Conservation (phyloP, 2,329 filamentous ascomycete genomes). For the Fusarium ambrosium region DNA sequence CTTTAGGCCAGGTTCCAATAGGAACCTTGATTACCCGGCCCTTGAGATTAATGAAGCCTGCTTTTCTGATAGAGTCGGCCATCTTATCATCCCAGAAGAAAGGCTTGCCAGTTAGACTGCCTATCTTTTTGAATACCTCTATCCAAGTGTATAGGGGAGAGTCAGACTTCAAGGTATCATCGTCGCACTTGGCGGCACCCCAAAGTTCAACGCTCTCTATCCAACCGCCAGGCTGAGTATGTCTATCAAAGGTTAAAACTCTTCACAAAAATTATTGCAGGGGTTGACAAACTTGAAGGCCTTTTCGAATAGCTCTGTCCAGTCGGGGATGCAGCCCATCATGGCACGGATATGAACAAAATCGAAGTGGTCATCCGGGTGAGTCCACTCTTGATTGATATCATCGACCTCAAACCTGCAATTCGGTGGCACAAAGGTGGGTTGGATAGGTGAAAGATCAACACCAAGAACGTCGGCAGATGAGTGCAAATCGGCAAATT, state of each 20-base stretch:
- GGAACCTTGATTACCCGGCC: conserved; percentile 39
- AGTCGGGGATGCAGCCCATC: conserved; percentile 50
- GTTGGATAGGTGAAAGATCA: conserved; percentile 71
- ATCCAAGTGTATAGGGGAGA: conserved; percentile 38
- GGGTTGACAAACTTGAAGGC: conserved; percentile 59
- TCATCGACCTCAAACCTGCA: conserved; percentile 76
- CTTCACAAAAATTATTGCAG: conserved; percentile 51
- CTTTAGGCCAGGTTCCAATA: conserved; percentile 49
- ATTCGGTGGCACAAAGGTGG: conserved; percentile 70
- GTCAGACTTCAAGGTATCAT: conserved; percentile 37
- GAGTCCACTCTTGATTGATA: conserved; percentile 65
- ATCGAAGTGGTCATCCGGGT: conserved; percentile 63
- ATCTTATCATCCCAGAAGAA: conserved; percentile 35
- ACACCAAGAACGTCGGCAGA: conserved; percentile 64
- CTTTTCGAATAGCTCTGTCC: conserved; percentile 63
- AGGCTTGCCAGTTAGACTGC: conserved; percentile 31
- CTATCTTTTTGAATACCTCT: conserved; percentile 28
- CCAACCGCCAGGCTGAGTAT: conserved; percentile 36
- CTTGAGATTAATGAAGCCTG: conserved; percentile 36
- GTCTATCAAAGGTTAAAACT: not conserved
- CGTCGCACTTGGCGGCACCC: conserved; percentile 42
- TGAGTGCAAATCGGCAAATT: conserved; percentile 58
- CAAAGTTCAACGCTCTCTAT: conserved; percentile 40
- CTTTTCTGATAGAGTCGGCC: conserved; percentile 30
- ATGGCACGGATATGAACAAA: conserved; percentile 70